A percentile compares a stretch with the other conserved stretches of the same genome.
Conservation (phyloP, 1,284 basidiomycete species). For the Earliella scabrosa region DNA sequence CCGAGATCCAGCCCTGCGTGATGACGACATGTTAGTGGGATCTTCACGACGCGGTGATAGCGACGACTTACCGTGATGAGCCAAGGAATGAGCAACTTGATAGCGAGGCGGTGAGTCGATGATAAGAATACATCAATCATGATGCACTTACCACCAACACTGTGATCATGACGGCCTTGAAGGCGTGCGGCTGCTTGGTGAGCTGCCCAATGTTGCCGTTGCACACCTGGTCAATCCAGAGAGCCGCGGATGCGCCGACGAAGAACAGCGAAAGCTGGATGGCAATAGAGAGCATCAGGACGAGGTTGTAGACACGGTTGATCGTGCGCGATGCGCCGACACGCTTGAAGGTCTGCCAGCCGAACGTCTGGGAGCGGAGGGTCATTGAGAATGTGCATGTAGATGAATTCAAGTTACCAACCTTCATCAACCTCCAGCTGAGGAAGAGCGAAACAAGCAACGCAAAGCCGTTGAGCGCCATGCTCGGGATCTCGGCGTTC, state of each 20-base stretch:
- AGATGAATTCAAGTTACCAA: constrained; percentile 28
- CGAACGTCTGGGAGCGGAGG: constrained; percentile 55
- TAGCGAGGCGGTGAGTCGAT: neutral
- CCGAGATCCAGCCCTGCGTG: constrained; percentile 71
- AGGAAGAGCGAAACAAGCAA: constrained; percentile 64
- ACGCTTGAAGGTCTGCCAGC: constrained; percentile 86
- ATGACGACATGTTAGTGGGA: neutral
- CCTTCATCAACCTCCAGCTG: constrained; percentile 78
- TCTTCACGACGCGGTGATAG: neutral
- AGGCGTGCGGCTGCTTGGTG: constrained; percentile 48
- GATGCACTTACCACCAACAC: constrained; percentile 57
- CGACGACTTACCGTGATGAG: constrained; percentile 51
- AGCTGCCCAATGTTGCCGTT: constrained; percentile 64
- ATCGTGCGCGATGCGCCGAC: constrained; percentile 78
- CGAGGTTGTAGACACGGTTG: constrained; percentile 74
- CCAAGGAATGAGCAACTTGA: constrained; percentile 71
- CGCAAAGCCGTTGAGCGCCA: constrained; percentile 65
- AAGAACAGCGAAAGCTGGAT: constrained; percentile 81
- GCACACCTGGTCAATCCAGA: constrained; percentile 80
- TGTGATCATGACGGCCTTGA: constrained; percentile 58
- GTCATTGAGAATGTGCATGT: neutral
- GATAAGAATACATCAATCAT: neutral
- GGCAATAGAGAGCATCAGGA: constrained; percentile 70
- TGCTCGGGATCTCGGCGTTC: constrained; percentile 63
- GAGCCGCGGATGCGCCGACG: constrained; percentile 65